These are phyloP conservation scores for Fusarium siculi DNA, from an alignment of 2,329 filamentous ascomycete species.

Conservation along the genomic window DNA sequence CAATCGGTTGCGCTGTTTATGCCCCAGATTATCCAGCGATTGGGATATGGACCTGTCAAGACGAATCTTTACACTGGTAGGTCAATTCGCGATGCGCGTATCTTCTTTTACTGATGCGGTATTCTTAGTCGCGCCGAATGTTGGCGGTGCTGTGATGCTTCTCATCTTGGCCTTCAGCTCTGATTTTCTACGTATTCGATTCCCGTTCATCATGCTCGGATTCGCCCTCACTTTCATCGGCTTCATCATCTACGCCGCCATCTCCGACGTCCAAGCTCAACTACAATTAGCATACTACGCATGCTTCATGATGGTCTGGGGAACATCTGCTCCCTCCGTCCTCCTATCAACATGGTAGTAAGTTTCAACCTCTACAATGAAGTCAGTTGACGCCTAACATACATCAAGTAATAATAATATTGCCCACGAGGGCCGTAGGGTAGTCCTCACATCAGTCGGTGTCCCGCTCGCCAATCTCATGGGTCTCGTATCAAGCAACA, in stretches of 20 bases:
- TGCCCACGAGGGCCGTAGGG: accelerated
- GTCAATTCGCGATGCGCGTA: accelerated
- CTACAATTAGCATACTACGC: slow-evolving; percentile 1
- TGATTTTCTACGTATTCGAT: slow-evolving; percentile 4
- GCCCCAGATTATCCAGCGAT: slow-evolving; percentile 13
- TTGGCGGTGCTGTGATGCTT: slow-evolving; percentile 10
- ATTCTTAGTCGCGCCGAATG: background rate
- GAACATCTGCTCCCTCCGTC: background rate
- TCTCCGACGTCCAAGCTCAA: slow-evolving; percentile 11
- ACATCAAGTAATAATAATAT: background rate
- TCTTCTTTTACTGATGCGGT: accelerated
- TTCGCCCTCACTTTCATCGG: slow-evolving; percentile 3
- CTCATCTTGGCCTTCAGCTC: slow-evolving; percentile 16
- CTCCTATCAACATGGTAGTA: slow-evolving; percentile 16
- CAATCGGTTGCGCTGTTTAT: slow-evolving; percentile 13
- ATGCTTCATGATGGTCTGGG: slow-evolving; percentile 27
- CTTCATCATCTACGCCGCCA: slow-evolving; percentile 19
- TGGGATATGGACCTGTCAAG: slow-evolving; percentile 8
- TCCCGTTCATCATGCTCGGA: slow-evolving; percentile 10
- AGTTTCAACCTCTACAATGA: too few species aligned
- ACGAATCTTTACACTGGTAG: slow-evolving; percentile 15
- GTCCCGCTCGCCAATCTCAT: slow-evolving; percentile 5
- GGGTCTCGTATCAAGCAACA: slow-evolving; percentile 74
- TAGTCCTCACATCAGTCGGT: slow-evolving; percentile 9
- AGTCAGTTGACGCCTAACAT: too few species aligned